Percentiles rank a stretch among this genome's conserved stretches.
phyloP scores from a whole-genome alignment of 768 basidiomycete genomes.

The Clitopilus hobsonii region DNA sequence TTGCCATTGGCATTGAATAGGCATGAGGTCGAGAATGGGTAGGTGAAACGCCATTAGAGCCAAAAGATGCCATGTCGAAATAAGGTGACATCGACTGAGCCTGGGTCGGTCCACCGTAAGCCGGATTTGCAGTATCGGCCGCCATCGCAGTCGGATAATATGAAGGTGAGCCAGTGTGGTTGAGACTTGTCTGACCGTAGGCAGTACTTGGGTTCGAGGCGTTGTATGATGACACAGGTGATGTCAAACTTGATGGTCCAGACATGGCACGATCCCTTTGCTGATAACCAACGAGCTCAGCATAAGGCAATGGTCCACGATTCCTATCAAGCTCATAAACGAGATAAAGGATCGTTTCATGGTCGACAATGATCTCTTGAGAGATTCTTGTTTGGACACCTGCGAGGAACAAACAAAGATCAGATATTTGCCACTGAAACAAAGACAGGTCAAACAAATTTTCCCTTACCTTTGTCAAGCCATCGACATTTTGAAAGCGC shows the following conservation, averaged over 20 bases:
- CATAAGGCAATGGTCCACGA: conserved; percentile 49
- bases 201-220: conserved; percentile 4
- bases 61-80: not conserved
- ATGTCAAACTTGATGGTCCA: conserved; percentile 3
- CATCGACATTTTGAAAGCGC: conserved; percentile 61
- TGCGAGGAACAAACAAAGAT: conserved; percentile 22
- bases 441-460: conserved; percentile 8
- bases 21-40: not conserved
- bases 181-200: not conserved
- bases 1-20: not conserved
- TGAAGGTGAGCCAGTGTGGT: not conserved
- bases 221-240: conserved; percentile 2
- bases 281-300: conserved; percentile 52
- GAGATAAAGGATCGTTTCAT: conserved; percentile 55
- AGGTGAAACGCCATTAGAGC: not conserved
- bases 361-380: conserved; percentile 68
- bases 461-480: conserved; percentile 59
- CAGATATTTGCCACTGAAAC: conserved; percentile 23
- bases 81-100: not conserved
- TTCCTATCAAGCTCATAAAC: conserved; percentile 64
- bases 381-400: conserved; percentile 53
- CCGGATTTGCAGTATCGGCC: not conserved
- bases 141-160: not conserved
- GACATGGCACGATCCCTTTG: not conserved
- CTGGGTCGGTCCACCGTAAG: no score